Evolutionary conservation across 768 basidiomycete genomes (phyloP).

Genomic region (Lyophyllum decastes): DNA sequence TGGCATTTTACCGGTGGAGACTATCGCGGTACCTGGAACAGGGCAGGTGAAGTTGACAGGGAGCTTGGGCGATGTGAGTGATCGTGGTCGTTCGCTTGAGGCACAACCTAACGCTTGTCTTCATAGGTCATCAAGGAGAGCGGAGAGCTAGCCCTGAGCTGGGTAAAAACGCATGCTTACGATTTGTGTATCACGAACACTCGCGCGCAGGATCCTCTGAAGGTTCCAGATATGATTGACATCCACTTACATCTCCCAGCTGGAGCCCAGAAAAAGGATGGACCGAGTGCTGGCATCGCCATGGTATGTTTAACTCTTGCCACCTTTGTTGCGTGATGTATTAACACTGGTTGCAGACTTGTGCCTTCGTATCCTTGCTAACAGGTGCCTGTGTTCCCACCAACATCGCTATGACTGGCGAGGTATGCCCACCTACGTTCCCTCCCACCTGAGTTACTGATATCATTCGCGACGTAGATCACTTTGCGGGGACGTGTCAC

Average conservation of each 20-base stretch:
- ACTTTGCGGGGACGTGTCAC: constrained; percentile 82
- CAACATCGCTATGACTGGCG: constrained; percentile 87
- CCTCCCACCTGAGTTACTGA: background rate
- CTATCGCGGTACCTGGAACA: constrained; percentile 71
- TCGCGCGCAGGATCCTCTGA: constrained; percentile 72
- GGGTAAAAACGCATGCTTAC: constrained; percentile 88
- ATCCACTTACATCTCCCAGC: constrained; percentile 88
- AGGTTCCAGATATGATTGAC: constrained; percentile 72
- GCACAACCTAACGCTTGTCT: background rate
- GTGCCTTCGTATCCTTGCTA: constrained; percentile 85
- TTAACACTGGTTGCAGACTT: constrained; percentile 45
- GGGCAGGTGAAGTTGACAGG: constrained; percentile 81
- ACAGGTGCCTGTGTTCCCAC: constrained; percentile 74
- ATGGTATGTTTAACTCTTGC: constrained; percentile 53
- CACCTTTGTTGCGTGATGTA: background rate
- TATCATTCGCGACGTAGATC: constrained; percentile 42
- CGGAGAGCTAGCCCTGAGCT: constrained; percentile 86
- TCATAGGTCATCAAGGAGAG: constrained; percentile 90
- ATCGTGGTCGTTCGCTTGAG: background rate
- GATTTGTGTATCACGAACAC: constrained; percentile 74
- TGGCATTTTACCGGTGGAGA: constrained; percentile 84
- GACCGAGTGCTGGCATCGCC: constrained; percentile 87
- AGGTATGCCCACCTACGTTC: constrained; percentile 43
- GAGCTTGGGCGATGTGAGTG: constrained; percentile 72
- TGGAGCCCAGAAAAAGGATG: constrained; percentile 93